These are phyloP conservation scores for Haplographium delicatum DNA, from an alignment of 495 filamentous ascomycete genomes.

Conservation along the genomic window DNA sequence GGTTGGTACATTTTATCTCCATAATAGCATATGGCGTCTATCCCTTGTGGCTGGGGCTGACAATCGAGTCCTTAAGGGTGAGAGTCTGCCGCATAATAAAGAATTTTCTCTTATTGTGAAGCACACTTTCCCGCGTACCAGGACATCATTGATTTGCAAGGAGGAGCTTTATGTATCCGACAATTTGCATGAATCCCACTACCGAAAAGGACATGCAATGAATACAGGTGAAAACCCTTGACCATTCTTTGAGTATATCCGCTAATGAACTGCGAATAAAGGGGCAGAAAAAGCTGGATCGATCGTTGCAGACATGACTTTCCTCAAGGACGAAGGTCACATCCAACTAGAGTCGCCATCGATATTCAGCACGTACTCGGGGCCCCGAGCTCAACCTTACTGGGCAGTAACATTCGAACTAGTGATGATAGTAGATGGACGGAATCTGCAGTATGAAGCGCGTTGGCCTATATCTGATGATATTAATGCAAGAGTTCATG, in stretches of 20 bases:
- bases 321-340: conserved; percentile 1
- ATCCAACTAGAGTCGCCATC: conserved; percentile 2
- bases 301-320: conserved; percentile 6
- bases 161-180: conserved; percentile 25
- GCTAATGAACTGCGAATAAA: background rate
- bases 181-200: conserved; percentile 18
- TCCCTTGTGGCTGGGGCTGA: background rate
- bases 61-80: conserved; percentile 6
- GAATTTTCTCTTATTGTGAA: conserved; percentile 11
- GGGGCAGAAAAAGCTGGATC: conserved; percentile 10
- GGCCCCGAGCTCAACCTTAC: background rate
- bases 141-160: conserved; percentile 8
- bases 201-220: conserved; percentile 16
- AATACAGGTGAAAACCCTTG: conserved; percentile 6
- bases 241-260: background rate
- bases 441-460: conserved; percentile 9
- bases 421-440: conserved; percentile 12
- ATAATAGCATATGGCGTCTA: background rate
- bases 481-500: background rate
- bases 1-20: background rate
- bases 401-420: conserved; percentile 5
- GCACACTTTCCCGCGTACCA: conserved; percentile 18
- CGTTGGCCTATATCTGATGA: background rate
- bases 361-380: background rate
- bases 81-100: conserved; percentile 8